Base-by-base conservation (phyloP, 176 grass and related monocot species). In the Ensete glaucum region DNA sequence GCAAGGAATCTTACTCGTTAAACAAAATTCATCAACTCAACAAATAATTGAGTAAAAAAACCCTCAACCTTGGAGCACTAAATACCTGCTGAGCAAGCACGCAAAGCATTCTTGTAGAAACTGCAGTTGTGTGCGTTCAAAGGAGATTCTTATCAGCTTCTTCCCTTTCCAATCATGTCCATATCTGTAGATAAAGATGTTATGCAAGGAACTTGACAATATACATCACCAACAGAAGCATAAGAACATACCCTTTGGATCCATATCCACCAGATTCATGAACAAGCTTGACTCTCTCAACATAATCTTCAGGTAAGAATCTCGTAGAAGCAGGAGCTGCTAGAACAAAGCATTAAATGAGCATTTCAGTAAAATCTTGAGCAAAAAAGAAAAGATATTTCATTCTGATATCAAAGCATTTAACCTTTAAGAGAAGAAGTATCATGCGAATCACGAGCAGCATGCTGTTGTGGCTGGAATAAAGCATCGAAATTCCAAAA, bases 401-500 rank as follows among this genome's bases (percentile, higher is more conserved):
- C 19, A 23, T 52, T 64, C 15, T 16, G 11, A 63, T 11, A 9
- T 19, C 53, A 62, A 17, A 34, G 64, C 15, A 74, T 11, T 53
- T 77, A 78, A 89, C 95, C 80, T 78, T 89, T 86, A 52, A 91
- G 87, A 78, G 93, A 94, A 77, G 91, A 99, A 12, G 95, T 94
- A 81, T 94, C 95, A 76, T 94, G 95, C 8, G 95, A 99, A 83
- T 99, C 95, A 23, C 90, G 90, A 77, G 90, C 90, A 87, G 95
- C 90, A 88, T 99, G 95, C 69, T 99, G 90, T 78, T 94, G 95
- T 29, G 95, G 95, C 73, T 91, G 95, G 76, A 94, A 99, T 54
- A 99, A 81, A 70, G 95, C 90, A 85, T 99, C 95, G 7, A 94
- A 99, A 76, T 99, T 94, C 90, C 95, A 99, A 86, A 99, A 99